Base-by-base conservation (phyloP, 2,329 filamentous ascomycete species). In the Arthrocladium fulminans region DNA sequence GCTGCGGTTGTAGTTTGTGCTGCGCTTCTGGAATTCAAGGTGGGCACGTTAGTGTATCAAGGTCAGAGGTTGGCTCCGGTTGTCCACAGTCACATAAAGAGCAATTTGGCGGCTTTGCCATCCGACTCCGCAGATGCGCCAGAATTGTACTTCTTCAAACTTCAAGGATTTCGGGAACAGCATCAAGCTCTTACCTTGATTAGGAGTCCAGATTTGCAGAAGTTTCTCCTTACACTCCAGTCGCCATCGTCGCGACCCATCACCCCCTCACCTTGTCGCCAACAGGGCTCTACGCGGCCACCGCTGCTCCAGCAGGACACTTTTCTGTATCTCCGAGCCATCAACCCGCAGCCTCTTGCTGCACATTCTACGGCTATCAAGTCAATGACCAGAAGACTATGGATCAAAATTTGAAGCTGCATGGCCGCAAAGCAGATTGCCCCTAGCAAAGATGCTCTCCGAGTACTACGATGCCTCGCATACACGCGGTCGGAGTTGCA, bases 401-500 rank as follows among this genome's bases (percentile, higher is more conserved):
- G 39, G 39, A 42, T 9, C 39, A 17, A 42, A 12, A 40, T 6
- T 6, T 32, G 19, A 23, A 27, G 9, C 22, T 38, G 34, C 12
- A 47, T 47, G 44, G 34, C 44, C 32, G n/a, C 23, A 17, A 47
- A 47, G 44, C 44, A 24, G 10, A 25, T 39, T 23, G 34, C 17
- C 8, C 44, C 44, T 13, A 47, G 44, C 44, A 47, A 25, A 37
- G 44, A 39, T 20, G 44, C 32, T 39, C 34, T 39, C 12, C 30
- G 44, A n/a, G 20, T 27, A n/a, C 23, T 47, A 8, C 13, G 30
- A 20, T 12, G 35, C 9, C 23, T 47, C 30, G 44, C n/a, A 9
- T 15, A 44, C 8, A 17, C 41, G 9, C 24, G 22, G 17, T 7
- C 24, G 10, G 22, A 42, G 4, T 17, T 25, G 19, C 39, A n/a